Evolutionary conservation across 176 grass and related monocot genomes (phyloP).

Genomic region (Oryza meridionalis): DNA sequence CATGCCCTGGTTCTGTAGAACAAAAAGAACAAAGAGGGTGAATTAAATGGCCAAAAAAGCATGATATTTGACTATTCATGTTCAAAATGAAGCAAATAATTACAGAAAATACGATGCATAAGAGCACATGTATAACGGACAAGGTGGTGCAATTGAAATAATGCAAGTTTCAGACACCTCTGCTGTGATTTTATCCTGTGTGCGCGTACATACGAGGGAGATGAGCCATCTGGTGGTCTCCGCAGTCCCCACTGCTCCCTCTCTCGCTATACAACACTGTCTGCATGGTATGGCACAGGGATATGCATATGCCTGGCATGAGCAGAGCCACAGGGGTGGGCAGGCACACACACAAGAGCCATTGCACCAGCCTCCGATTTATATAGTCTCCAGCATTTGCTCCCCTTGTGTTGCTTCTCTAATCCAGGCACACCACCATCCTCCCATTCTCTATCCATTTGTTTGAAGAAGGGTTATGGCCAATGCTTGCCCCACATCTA

Average conservation of each 20-base stretch:
- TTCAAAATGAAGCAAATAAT: conserved; percentile 4
- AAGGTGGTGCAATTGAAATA: conserved; percentile 47
- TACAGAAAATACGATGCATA: conserved; percentile 41
- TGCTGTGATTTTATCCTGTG: conserved; percentile 38
- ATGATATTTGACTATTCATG: neutral
- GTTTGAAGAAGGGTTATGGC: conserved; percentile 48
- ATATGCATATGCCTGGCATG: conserved; percentile 44
- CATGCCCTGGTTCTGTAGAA: conserved; percentile 11
- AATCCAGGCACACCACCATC: conserved; percentile 43
- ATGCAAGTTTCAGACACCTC: conserved; percentile 47
- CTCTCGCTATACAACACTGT: conserved; percentile 22
- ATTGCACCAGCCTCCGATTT: conserved; percentile 36
- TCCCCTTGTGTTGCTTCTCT: conserved; percentile 43
- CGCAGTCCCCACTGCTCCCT: conserved; percentile 50
- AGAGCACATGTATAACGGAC: conserved; percentile 37
- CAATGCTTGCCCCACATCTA: conserved; percentile 44
- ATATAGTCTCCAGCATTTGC: conserved; percentile 51
- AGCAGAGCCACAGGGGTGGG: conserved; percentile 29
- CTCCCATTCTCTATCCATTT: conserved; percentile 57
- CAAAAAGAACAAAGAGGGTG: conserved; percentile 38
- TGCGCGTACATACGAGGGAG: conserved; percentile 48
- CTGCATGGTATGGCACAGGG: conserved; percentile 58
- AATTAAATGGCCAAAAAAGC: conserved; percentile 7
- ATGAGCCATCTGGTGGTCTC: conserved; percentile 52
- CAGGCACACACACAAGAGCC: conserved; percentile 15